phyloP scores from a whole-genome alignment of 164 flowering plant species.

The Echeveria elegans region DNA sequence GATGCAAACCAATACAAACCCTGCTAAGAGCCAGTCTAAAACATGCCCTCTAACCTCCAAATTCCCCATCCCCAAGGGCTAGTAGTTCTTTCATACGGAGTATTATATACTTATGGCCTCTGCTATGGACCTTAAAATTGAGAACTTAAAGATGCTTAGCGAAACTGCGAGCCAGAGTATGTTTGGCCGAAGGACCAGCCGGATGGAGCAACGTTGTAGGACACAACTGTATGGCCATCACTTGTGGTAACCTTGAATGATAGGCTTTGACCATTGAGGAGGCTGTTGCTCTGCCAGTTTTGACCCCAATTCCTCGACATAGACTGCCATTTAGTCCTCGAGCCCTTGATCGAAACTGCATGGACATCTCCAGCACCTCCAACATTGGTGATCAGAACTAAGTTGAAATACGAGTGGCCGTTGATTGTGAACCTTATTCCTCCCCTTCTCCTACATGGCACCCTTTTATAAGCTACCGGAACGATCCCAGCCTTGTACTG shows the following conservation, averaged over 20 bases:
- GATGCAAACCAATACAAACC: not conserved
- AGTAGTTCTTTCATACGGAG: not conserved
- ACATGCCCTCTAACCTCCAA: not conserved
- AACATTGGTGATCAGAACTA: not conserved
- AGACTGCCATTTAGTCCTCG: not conserved
- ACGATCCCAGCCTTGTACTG: conserved; percentile 1
- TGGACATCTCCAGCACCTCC: conserved; percentile 2
- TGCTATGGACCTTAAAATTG: not conserved
- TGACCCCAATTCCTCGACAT: conserved; percentile 3
- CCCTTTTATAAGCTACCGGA: not conserved
- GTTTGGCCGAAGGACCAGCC: conserved; percentile 1
- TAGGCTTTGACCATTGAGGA: not conserved
- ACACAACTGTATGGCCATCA: not conserved
- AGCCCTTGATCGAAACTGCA: conserved; percentile 1
- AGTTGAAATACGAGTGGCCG: conserved; percentile 2
- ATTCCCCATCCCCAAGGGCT: not conserved
- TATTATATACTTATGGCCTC: not conserved
- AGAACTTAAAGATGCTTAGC: not conserved
- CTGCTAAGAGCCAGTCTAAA: not conserved
- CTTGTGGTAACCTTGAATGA: not conserved
- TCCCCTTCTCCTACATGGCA: not conserved
- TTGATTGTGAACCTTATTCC: conserved; percentile 3
- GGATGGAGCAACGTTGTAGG: not conserved
- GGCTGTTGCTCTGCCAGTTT: not conserved
- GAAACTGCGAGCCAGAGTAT: not conserved